Base-by-base conservation (phyloP, 805 yeast genomes). In the Pichia eremophila region DNA sequence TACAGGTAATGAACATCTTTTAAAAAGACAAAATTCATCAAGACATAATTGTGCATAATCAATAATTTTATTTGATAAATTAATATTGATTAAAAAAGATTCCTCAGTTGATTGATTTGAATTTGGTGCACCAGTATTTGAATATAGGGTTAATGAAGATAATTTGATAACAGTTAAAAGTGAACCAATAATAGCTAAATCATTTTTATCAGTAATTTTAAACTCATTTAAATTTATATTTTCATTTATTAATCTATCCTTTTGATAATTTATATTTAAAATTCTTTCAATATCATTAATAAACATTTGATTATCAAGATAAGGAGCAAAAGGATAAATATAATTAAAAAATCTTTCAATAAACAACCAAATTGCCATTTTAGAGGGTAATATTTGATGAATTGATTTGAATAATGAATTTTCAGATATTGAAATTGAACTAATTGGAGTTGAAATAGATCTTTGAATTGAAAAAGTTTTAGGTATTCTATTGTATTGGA, bases 31-130 rank as follows among this genome's bases (percentile, higher is more conserved):
- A 61, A 79, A 79, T 54, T 77, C 80, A 51, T 75, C 74, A 43
- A 79, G 57, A 52, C 84, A 79, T 51, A 69, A 60, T 47, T 75
- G 74, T 0, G 84, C 79, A 25, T 71, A 71, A 44, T 65, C 71
- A 39, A 76, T 67, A 15, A 65, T 22, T 9, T 29, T 14, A 14
- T 17, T 12, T 4, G 41, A 19, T 3, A 29, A 25, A 28, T 28
- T 65, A n/a, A 34, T 56, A 43, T 74, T 53, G 17, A 79, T 60
- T 53, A 67, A 75, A 5, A 44, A 52, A 8, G 32, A 28, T 5
- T 15, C 11, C 1, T 44, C 43, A 2, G 15, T 8, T 12, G 10
- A 7, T 19, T 5, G 40, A 38, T 7, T 14, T 34, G 2, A 2
- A 7, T 2, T 10, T 14, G 36, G 8, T 8, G 39, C 6, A 6